phyloP scores from a whole-genome alignment of 371 early-diverging fungal genomes.

The Syncephalis plumigaleata region DNA sequence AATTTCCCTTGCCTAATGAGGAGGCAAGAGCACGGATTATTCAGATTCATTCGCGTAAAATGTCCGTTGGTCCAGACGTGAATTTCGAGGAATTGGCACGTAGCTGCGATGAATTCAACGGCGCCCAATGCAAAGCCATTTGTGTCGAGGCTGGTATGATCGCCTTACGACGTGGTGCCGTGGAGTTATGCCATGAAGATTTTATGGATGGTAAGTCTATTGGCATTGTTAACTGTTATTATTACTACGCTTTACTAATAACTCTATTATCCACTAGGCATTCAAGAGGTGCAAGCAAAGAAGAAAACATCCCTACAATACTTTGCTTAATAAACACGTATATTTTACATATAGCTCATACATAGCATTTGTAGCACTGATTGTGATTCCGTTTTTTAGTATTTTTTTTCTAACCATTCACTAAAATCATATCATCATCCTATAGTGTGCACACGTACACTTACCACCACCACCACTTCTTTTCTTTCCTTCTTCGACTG shows the following conservation, averaged over 20 bases:
- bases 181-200: slow-evolving; percentile 93
- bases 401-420: no score
- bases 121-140: slow-evolving; percentile 99
- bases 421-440: no score
- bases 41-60: slow-evolving; percentile 99
- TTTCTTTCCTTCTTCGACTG: no score
- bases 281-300: slow-evolving; percentile 99
- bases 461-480: no score
- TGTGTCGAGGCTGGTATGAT: slow-evolving; percentile 99
- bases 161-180: slow-evolving; percentile 85
- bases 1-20: slow-evolving; percentile 98
- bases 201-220: slow-evolving; percentile 85
- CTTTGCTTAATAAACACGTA: slow-evolving; percentile 40
- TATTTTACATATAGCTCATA: no score
- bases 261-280: slow-evolving; percentile 29
- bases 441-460: no score
- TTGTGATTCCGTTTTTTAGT: no score
- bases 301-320: slow-evolving; percentile 98
- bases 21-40: slow-evolving; percentile 97
- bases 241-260: neutral
- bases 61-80: slow-evolving; percentile 91
- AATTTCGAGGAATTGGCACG: slow-evolving; percentile 98
- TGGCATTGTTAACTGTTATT: neutral
- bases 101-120: slow-evolving; percentile 98
- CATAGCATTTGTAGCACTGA: no score